These are phyloP conservation scores for Neurospora discreta DNA, from an alignment of 495 filamentous ascomycete species.

Conservation along the genomic window DNA sequence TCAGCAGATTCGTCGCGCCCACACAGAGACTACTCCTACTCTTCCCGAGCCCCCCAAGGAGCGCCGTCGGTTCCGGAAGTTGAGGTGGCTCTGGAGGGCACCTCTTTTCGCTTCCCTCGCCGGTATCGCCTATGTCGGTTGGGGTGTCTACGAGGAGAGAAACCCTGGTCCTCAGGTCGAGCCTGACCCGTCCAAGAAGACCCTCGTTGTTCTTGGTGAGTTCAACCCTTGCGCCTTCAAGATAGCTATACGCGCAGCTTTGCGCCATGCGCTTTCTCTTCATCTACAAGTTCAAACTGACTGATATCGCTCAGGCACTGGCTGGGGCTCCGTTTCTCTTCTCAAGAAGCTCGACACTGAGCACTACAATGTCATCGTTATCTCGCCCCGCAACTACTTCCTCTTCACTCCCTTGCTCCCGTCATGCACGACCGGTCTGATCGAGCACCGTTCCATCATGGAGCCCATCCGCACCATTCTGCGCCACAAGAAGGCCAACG, in stretches of 20 bases:
- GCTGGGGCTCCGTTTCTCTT: conserved; percentile 93
- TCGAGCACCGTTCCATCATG: conserved; percentile 99
- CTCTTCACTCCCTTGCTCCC: conserved; percentile 96
- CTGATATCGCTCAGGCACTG: conserved; percentile 52
- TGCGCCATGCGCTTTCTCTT: not conserved
- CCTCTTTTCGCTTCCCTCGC: conserved; percentile 59
- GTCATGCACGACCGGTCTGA: conserved; percentile 90
- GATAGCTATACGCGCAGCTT: not conserved
- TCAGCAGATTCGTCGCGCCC: conserved; percentile 30
- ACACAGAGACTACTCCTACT: conserved; percentile 23
- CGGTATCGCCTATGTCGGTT: conserved; percentile 59
- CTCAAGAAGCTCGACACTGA: conserved; percentile 97
- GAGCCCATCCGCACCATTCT: conserved; percentile 93
- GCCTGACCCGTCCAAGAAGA: conserved; percentile 88
- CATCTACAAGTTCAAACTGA: conserved; percentile 5
- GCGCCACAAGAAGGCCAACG: conserved; percentile 78
- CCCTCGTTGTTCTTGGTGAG: conserved; percentile 88
- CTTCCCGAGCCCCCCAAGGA: conserved; percentile 22
- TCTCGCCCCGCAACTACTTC: conserved; percentile 98
- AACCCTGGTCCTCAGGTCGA: conserved; percentile 70
- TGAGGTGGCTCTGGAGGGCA: conserved; percentile 56
- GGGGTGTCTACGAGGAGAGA: conserved; percentile 69
- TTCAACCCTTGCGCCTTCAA: not conserved
- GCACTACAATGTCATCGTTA: conserved; percentile 96
- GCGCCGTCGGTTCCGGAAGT: conserved; percentile 29